Evolutionary conservation across 2,329 filamentous ascomycete genomes (phyloP), one percentile per base, ranked within the genome.

Genomic region (Colletotrichum caudatum): DNA sequence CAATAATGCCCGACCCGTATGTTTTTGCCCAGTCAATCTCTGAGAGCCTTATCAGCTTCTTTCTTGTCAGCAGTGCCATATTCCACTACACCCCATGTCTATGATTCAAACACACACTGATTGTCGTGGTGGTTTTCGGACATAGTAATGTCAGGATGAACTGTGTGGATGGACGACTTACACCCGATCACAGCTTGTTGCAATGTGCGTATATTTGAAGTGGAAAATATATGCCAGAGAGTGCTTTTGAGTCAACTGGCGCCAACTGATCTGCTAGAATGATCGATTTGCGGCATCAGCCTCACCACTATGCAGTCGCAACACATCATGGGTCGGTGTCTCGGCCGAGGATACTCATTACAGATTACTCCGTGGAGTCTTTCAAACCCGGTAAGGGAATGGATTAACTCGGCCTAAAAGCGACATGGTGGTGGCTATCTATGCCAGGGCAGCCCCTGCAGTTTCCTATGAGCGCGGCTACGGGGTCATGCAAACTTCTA

Each of bases 401-500:
- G 41, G 37, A n/a, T 48, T 29, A 59, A 16, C n/a, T 63, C 51
- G 58, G 69, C 35, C 5, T 16, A 20, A 20, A 5, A 2, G n/a
- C 33, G 9, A 16, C 26, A 41, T 18, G 12, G 44, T 11, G 20
- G 35, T 9, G n/a, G 14, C 18, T 50, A 37, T 29, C 12, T 48
- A 46, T 29, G 12, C 18, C 16, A 9, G 51, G 26, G 16, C 3
- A 48, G n/a, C 29, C 53, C 29, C 50, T 35, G 29, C 23, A 16
- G 33, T 44, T 23, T 50, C 12, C 35, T 29, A 29, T 14, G n/a
- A 39, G 14, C 33, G 41, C 14, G 33, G 50, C 53, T 46, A 37
- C 20, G 66, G 62, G 53, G 37, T 51, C 65, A 71, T 69, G 65
- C 59, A 7, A 56, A 23, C n/a, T 54, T 14, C 23, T 41, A 56